phyloP scores from a whole-genome alignment of 2,329 filamentous ascomycete species.

The Sporothrix luriei region DNA sequence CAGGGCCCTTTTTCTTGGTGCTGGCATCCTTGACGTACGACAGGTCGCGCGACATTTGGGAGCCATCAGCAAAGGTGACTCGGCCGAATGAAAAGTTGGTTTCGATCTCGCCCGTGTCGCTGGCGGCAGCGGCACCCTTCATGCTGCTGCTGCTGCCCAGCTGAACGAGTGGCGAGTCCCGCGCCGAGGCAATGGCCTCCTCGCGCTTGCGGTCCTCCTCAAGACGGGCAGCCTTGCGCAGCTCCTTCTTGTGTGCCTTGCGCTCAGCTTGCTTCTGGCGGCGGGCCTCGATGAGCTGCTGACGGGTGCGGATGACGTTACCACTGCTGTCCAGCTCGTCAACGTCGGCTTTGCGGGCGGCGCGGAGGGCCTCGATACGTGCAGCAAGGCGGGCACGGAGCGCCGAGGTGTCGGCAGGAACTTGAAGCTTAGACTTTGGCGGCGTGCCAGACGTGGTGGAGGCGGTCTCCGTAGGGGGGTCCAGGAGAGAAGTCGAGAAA shows the following conservation, averaged over 20 bases:
- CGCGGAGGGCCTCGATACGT: conserved; percentile 81
- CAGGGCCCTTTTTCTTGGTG: conserved; percentile 72
- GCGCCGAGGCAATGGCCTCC: conserved; percentile 61
- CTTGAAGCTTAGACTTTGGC: conserved; percentile 24
- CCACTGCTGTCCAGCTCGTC: conserved; percentile 62
- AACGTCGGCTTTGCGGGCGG: conserved; percentile 77
- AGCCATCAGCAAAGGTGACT: conserved; percentile 86
- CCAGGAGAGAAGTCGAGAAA: conserved; percentile 36
- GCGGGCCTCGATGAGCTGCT: conserved; percentile 88
- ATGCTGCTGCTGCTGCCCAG: conserved; percentile 49
- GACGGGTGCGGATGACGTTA: conserved; percentile 78
- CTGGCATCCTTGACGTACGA: conserved; percentile 55
- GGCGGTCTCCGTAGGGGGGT: conserved; percentile 34
- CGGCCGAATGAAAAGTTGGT: conserved; percentile 87
- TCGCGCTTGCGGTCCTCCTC: conserved; percentile 73
- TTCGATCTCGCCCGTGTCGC: conserved; percentile 49
- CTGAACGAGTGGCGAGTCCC: conserved; percentile 56
- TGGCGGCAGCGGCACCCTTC: conserved; percentile 43
- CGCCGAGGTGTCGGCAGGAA: conserved; percentile 69
- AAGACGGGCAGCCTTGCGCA: conserved; percentile 73
- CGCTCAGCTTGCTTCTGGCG: conserved; percentile 84
- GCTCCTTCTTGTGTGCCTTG: conserved; percentile 85
- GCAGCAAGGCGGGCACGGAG: conserved; percentile 78
- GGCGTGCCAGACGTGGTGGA: conserved; percentile 24
- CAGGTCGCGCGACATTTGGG: conserved; percentile 73